Evolutionary conservation across 768 basidiomycete species (phyloP).

Genomic region (Russula compacta): DNA sequence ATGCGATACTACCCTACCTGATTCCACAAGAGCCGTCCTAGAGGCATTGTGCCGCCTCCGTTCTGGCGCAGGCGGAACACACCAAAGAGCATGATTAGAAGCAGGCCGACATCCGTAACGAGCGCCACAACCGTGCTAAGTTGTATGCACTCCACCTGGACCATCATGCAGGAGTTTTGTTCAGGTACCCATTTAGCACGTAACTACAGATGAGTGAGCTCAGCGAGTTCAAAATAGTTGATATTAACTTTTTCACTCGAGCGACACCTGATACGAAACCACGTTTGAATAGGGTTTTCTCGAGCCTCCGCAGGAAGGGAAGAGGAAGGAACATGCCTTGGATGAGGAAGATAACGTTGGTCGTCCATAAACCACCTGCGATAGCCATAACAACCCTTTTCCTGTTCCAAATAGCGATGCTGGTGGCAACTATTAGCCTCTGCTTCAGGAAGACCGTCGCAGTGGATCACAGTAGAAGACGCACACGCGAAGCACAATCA

Average conservation of each 20-base stretch:
- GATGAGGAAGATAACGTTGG: neutral
- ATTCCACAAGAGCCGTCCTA: neutral
- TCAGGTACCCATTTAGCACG: neutral
- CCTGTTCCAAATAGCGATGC: neutral
- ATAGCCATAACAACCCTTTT: neutral
- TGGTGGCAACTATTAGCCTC: neutral
- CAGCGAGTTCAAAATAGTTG: neutral
- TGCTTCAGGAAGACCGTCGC: too few relatives aligned
- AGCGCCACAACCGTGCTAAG: neutral
- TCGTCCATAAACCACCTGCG: neutral
- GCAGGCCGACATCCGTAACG: neutral
- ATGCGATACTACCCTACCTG: neutral
- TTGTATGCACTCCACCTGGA: neutral
- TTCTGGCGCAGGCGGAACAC: neutral
- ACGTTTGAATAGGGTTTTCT: neutral
- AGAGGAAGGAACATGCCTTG: neutral
- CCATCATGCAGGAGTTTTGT: neutral
- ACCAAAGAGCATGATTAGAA: neutral
- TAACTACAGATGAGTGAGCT: neutral
- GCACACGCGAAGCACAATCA: conserved; percentile 7
- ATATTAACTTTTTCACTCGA: neutral
- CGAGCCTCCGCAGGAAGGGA: too few relatives aligned
- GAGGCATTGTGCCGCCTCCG: neutral
- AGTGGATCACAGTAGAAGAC: neutral
- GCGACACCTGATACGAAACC: neutral